A percentile compares a stretch with the other conserved stretches of the same genome.
Evolutionary conservation across 1,284 basidiomycete species (phyloP).

Genomic region (Cutaneotrichosporon dermatis): DNA sequence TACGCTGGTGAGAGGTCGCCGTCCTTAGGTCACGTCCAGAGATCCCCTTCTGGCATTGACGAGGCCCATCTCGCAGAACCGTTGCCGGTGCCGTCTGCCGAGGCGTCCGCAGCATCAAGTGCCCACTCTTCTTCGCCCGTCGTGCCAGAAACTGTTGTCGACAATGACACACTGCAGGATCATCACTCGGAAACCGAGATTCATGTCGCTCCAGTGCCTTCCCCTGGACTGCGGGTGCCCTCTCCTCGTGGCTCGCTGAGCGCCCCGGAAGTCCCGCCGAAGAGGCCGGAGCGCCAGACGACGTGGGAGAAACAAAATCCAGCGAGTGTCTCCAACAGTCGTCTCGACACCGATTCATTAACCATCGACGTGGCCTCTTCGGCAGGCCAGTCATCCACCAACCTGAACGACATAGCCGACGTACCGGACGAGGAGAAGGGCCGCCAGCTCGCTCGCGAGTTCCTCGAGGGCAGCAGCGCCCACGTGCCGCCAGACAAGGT

Average conservation of each 20-base stretch:
- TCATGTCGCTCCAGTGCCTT: neutral
- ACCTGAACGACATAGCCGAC: slow-evolving; percentile 12
- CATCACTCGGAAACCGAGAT: slow-evolving; percentile 1
- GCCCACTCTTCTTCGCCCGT: neutral
- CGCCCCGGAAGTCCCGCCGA: neutral
- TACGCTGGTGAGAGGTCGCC: slow-evolving; percentile 4
- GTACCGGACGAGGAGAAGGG: slow-evolving; percentile 58
- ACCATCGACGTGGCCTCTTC: slow-evolving; percentile 17
- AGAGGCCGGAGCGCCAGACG: neutral
- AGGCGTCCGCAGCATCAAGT: neutral
- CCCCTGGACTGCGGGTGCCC: neutral
- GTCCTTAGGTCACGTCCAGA: neutral
- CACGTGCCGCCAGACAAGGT: slow-evolving; percentile 86
- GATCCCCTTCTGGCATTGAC: slow-evolving; percentile 2
- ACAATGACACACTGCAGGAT: neutral
- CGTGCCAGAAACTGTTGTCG: neutral
- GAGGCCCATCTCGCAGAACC: slow-evolving; percentile 1
- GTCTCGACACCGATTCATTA: slow-evolving; percentile 1
- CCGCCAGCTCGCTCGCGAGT: slow-evolving; percentile 67
- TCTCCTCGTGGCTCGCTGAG: neutral
- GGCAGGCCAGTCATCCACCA: slow-evolving; percentile 9
- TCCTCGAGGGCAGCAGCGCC: slow-evolving; percentile 80
- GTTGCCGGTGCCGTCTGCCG: slow-evolving; percentile 1
- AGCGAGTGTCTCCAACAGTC: neutral
- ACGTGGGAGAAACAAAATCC: slow-evolving; percentile 2